These are phyloP conservation scores for Salvia splendens DNA, from an alignment of 257 asterid genomes.

Conservation along the genomic window DNA sequence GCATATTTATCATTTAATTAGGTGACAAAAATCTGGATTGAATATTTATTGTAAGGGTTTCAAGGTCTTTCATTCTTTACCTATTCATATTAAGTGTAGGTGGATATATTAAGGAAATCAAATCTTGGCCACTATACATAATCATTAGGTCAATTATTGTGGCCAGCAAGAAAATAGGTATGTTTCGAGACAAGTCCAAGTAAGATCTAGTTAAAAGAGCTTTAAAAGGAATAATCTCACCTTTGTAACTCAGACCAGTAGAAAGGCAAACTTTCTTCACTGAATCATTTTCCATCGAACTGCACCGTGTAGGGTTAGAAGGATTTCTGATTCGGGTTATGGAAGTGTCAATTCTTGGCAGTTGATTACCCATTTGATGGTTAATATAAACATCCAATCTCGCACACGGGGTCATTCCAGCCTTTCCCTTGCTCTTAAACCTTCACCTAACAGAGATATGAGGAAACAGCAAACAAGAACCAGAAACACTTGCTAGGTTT, in stretches of 20 bases:
- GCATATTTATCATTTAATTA: not conserved
- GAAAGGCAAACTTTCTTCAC: constrained; percentile 46
- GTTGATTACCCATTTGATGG: constrained; percentile 49
- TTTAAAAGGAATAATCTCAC: constrained; percentile 37
- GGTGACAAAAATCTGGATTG: not conserved
- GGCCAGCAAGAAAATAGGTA: constrained; percentile 12
- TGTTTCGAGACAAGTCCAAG: not conserved
- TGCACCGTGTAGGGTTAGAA: constrained; percentile 51
- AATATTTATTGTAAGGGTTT: not conserved
- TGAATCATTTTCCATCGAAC: constrained; percentile 52
- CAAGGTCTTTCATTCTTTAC: not conserved
- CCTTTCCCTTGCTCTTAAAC: constrained; percentile 92
- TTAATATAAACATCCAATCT: constrained; percentile 53
- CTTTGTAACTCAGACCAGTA: constrained; percentile 51
- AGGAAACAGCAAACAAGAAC: constrained; percentile 47
- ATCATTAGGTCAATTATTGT: constrained; percentile 9
- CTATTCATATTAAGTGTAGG: not conserved
- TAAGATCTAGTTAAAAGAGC: constrained; percentile 21
- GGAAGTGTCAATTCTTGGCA: constrained; percentile 50
- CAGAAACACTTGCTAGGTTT: constrained; percentile 34
- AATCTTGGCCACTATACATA: constrained; percentile 7
- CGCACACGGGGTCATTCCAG: constrained; percentile 54
- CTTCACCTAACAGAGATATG: constrained; percentile 83
- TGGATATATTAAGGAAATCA: constrained; percentile 1
- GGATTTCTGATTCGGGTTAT: constrained; percentile 52